Evolutionary conservation across 2,329 filamentous ascomycete genomes (phyloP).

Genomic region (Hypoxylon sp.): DNA sequence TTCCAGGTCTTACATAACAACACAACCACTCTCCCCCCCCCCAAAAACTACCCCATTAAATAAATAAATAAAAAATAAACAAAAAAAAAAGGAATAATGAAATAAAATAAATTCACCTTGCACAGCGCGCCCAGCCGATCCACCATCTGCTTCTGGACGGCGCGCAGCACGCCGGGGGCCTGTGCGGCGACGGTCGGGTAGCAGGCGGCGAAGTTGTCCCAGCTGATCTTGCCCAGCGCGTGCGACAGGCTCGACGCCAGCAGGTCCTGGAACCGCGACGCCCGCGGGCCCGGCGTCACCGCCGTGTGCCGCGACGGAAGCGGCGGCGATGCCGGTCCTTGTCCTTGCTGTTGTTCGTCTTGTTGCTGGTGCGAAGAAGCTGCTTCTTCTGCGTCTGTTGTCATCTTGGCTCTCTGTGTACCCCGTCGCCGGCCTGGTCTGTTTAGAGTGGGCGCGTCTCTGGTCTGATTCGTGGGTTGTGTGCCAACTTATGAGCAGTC

Average conservation of each 20-base stretch:
- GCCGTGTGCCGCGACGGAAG: conserved; percentile 53
- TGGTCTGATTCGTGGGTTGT: neutral
- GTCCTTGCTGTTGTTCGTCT: conserved; percentile 6
- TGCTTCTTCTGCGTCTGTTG: conserved; percentile 5
- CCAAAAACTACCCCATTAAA: neutral
- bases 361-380: neutral
- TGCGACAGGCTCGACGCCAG: conserved; percentile 60
- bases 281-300: conserved; percentile 63
- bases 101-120: conserved; percentile 47
- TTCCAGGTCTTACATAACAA: too few species aligned
- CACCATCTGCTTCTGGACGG: conserved; percentile 67
- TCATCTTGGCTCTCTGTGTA: conserved; percentile 1
- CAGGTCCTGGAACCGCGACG: conserved; percentile 60
- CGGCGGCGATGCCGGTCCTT: conserved; percentile 34
- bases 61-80: neutral
- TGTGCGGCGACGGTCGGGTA: conserved; percentile 66
- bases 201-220: conserved; percentile 66
- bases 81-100: neutral
- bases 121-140: conserved; percentile 62
- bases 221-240: conserved; percentile 63
- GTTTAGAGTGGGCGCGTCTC: neutral
- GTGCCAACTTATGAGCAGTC: neutral
- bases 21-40: neutral
- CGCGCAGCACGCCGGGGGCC: conserved; percentile 59
- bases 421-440: neutral